A percentile compares a stretch with the other conserved stretches of the same genome.
Evolutionary conservation across 495 filamentous ascomycete genomes (phyloP).

Genomic region (Annulohypoxylon nitens): DNA sequence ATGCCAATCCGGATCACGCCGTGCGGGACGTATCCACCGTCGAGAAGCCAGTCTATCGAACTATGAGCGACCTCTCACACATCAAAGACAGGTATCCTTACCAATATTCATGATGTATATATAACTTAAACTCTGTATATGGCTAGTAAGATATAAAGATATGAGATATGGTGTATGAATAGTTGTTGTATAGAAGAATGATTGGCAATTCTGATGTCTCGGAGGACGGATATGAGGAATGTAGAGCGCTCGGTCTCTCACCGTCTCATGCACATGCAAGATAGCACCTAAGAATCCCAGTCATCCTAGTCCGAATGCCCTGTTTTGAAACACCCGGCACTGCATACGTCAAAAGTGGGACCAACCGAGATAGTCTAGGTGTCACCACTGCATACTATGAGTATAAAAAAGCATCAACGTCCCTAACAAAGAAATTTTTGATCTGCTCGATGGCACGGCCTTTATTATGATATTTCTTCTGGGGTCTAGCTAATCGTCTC

Average conservation of each 20-base stretch:
- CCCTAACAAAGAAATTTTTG: background rate
- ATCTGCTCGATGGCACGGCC: background rate
- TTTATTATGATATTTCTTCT: background rate
- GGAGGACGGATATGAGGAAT: background rate
- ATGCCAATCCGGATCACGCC: conserved; percentile 69
- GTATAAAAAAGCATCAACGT: conserved; percentile 17
- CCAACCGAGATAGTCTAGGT: conserved; percentile 20
- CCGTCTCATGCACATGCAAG: conserved; percentile 37
- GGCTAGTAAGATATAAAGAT: background rate
- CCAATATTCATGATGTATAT: conserved; percentile 36
- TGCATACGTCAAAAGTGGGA: conserved; percentile 30
- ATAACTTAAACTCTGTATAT: background rate
- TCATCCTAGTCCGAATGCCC: conserved; percentile 6
- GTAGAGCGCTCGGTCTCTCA: conserved; percentile 18
- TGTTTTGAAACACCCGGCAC: conserved; percentile 25
- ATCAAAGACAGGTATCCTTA: conserved; percentile 15
- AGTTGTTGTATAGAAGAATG: conserved; percentile 2
- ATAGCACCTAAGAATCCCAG: conserved; percentile 1
- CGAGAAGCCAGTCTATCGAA: conserved; percentile 64
- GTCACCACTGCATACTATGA: conserved; percentile 1
- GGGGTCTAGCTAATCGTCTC: background rate
- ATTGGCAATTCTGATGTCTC: conserved; percentile 20
- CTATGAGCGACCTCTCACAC: conserved; percentile 3
- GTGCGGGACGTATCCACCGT: conserved; percentile 71
- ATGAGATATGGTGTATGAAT: background rate